These are phyloP conservation scores for Aureobasidium pullulans DNA, from an alignment of 2,329 filamentous ascomycete genomes.

Conservation along the genomic window DNA sequence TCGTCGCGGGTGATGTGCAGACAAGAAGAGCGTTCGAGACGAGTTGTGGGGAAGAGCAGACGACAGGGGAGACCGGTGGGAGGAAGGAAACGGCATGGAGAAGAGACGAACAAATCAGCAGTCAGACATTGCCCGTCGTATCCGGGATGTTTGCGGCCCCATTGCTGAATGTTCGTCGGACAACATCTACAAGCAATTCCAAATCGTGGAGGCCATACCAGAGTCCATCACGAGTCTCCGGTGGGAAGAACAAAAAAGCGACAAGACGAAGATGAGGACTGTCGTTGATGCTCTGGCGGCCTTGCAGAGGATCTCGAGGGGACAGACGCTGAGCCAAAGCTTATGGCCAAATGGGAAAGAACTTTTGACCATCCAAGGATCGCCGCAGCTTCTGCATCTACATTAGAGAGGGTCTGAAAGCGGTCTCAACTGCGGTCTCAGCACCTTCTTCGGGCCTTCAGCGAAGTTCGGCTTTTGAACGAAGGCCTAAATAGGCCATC, in stretches of 20 bases:
- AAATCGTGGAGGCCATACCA: neutral
- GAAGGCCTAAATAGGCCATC: no score
- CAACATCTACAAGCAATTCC: neutral
- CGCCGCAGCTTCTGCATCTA: neutral
- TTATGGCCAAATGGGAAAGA: neutral
- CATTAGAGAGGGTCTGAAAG: no score
- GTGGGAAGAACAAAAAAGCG: neutral
- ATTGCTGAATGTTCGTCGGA: neutral
- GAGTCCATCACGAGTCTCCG: no score
- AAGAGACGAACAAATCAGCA: neutral
- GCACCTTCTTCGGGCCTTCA: no score
- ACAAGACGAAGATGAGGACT: neutral
- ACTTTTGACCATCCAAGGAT: neutral
- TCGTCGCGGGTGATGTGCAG: neutral
- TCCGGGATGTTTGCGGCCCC: neutral
- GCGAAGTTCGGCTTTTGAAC: no score
- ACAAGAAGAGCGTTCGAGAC: neutral
- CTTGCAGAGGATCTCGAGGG: neutral
- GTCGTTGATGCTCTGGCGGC: neutral
- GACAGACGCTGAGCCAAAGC: neutral
- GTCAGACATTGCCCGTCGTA: neutral
- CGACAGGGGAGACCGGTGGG: neutral
- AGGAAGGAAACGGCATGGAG: neutral
- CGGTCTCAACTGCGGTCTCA: no score
- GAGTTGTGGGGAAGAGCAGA: neutral